Base-by-base conservation (phyloP, 495 filamentous ascomycete species). In the Penicillium chermesinum region DNA sequence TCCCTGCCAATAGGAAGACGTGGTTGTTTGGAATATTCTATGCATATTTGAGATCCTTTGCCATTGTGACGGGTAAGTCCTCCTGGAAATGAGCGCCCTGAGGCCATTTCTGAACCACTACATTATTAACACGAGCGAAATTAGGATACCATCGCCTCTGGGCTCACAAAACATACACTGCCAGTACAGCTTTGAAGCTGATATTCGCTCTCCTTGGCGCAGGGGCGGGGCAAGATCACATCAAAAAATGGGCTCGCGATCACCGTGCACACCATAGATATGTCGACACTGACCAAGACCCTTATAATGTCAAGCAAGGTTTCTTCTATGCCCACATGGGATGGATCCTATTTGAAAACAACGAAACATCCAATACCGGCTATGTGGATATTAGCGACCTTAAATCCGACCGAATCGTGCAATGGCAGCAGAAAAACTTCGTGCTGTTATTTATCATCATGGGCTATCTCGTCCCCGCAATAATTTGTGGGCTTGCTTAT, bases 241-340 rank as follows among this genome's bases (percentile, higher is more conserved):
- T 95, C 60, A 76, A 90, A 54, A 96, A 89, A 87, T 98, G 93
- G 93, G 82, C 86, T 38, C 82, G 88, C 52, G 89, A 88, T 61
- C 93, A 97, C 74, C 86, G 93, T 39, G 88, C 93, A 53, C 93
- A 98, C 67, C 93, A 98, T 74, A 85, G 93, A 54, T 96, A 96
- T 64, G 96, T 91, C 73, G 93, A 96, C 59, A 98, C 93, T 60
- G 86, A 94, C 44, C 94, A 98, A 70, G 93, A 98, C 59, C 93
- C 93, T 14, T 98, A 96, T 75, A 91, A 84, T 47, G 90, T 96
- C 52, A 86, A 89, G 69, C 96, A 96, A 79, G 91, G 91, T 43
- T 80, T 95, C 14, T 71, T 91, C 52, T 94, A 96, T 78, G 91
- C 88, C 42, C 91, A 97, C 69, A 75, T 96, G 39, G 91, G 91